A percentile compares a stretch with the other conserved stretches of the same genome.
Evolutionary conservation across 75 land plant species (phyloP).

Genomic region (Larix kaempferi): DNA sequence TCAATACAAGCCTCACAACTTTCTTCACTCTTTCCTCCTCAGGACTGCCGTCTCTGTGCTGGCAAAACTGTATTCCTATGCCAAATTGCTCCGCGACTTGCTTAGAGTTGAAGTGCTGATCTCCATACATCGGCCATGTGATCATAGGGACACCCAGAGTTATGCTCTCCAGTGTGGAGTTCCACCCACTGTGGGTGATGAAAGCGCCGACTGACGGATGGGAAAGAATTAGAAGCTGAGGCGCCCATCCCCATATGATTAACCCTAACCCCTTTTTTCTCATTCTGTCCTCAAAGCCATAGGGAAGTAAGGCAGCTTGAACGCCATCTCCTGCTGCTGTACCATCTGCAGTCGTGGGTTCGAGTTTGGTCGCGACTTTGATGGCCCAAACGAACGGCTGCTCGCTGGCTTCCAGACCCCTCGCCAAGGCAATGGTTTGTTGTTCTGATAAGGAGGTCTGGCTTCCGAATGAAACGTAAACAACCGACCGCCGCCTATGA

Average conservation of each 20-base stretch:
- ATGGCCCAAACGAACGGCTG: slow-evolving; percentile 33
- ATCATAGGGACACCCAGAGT: slow-evolving; percentile 15
- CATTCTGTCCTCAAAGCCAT: slow-evolving; percentile 12
- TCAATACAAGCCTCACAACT: neutral
- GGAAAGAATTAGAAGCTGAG: slow-evolving; percentile 12
- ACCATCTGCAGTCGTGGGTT: neutral
- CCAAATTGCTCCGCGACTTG: neutral
- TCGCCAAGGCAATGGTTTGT: slow-evolving; percentile 22
- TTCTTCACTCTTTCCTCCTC: neutral
- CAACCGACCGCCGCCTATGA: slow-evolving; percentile 17
- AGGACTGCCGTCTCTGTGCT: neutral
- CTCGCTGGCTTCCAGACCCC: slow-evolving; percentile 23
- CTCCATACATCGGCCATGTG: slow-evolving; percentile 22
- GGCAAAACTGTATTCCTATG: neutral
- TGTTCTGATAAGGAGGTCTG: slow-evolving; percentile 1
- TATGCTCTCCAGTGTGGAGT: slow-evolving; percentile 23
- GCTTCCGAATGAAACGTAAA: slow-evolving; percentile 39
- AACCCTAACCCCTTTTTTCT: neutral
- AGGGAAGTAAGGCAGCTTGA: neutral
- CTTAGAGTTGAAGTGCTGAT: slow-evolving; percentile 8
- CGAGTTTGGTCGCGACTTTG: neutral
- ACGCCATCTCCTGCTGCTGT: neutral
- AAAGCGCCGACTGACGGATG: slow-evolving; percentile 21
- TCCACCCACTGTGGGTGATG: slow-evolving; percentile 31
- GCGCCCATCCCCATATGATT: slow-evolving; percentile 20